These are phyloP conservation scores for Hygrocybe punicea DNA, from an alignment of 768 basidiomycete species.

Conservation along the genomic window DNA sequence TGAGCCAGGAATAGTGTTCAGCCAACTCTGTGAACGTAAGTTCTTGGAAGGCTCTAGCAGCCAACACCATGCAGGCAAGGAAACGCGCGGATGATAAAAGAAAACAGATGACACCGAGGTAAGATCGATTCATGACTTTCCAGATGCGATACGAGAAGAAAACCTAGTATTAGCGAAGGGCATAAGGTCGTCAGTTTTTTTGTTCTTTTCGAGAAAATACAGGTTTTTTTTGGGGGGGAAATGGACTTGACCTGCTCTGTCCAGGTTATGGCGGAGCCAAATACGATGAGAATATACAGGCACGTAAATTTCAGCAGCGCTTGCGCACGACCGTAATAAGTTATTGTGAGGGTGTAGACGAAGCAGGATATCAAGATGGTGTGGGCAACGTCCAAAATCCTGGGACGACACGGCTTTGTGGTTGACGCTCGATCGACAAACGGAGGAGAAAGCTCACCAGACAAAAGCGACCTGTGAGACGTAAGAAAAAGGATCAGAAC, in stretches of 20 bases:
- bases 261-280: background rate
- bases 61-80: conserved; percentile 28
- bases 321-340: background rate
- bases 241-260: background rate
- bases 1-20: conserved; percentile 28
- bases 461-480: conserved; percentile 1
- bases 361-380: conserved; percentile 2
- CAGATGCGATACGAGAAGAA: conserved; percentile 34
- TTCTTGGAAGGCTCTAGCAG: conserved; percentile 21
- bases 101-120: conserved; percentile 27
- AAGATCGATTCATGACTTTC: conserved; percentile 25
- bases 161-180: conserved; percentile 14
- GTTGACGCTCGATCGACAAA: background rate
- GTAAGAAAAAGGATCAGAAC: too few relatives aligned
- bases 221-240: too few relatives aligned
- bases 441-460: background rate
- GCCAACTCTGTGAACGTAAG: conserved; percentile 19
- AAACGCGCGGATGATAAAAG: conserved; percentile 24
- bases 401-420: background rate
- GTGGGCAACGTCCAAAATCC: background rate
- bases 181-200: background rate
- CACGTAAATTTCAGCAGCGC: background rate
- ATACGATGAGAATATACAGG: conserved; percentile 3
- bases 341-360: background rate
- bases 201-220: too few relatives aligned